Evolutionary conservation across 345 rosid species (phyloP), one percentile per base, ranked within the genome.

Genomic region (Erodium maritimum): DNA sequence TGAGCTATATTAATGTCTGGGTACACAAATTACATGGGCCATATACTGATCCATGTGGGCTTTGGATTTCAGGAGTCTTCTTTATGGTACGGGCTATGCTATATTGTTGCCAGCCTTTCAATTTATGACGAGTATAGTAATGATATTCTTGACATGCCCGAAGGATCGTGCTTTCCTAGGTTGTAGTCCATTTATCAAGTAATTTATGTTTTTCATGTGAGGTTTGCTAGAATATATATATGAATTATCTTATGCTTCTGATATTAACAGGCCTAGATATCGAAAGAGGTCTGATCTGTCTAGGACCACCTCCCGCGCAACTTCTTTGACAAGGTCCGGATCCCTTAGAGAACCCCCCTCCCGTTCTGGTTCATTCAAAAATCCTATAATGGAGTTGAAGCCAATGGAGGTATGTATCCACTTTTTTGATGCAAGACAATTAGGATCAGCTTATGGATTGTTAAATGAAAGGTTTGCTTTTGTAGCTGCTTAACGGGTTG

Each of bases 161-260:
- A 89, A 78, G 94, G 95, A 48, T 87, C 99, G 66, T 93, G 91
- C 68, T 85, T 93, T 65, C 89, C 95, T 21, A 89, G 99, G 90
- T 83, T 19, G 21, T 48, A 19, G 5, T 45, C 66, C 56, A 9
- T n/a, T 65, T 50, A 60, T 51, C 52, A 17, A 45, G 19, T 37
- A 20, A 23, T 37, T 56, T 37, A 23, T 51, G 21, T 8, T 60
- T 29, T 29, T 29, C 37, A 29, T 29, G 37, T 11, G 9, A 29
- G 52, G 3, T 21, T 51, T 34, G 60, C 16, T 5, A 14, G 12
- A 42, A 10, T 5, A 29, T 7, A 42, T 16, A 8, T 1, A 10
- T 42, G 17, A 14, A 42, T 14, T 42, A 42, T 42, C 48, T 42
- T 42, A 42, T 23, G 12, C 56, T 63, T 69, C 22, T 57, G 51